A percentile compares a stretch with the other conserved stretches of the same genome.
Evolutionary conservation across 495 filamentous ascomycete genomes (phyloP).

Genomic region (Xeromyces bisporus): DNA sequence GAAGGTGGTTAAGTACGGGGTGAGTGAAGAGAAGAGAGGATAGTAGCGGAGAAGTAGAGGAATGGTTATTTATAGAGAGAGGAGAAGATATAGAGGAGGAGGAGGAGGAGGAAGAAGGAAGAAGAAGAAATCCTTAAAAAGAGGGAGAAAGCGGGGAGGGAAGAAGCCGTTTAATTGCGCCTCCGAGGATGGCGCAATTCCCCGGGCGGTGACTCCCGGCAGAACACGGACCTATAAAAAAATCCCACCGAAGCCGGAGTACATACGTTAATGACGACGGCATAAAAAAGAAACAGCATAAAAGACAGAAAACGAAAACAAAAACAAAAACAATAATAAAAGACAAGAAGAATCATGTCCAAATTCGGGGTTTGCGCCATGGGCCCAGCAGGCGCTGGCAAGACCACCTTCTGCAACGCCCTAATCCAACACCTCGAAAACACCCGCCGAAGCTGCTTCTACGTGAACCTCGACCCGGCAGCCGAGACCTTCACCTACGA

Average conservation of each 20-base stretch:
- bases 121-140: conserved; percentile 9
- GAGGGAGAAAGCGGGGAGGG: conserved; percentile 9
- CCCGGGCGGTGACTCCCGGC: neutral
- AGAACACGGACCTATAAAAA: neutral
- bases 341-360: conserved; percentile 65
- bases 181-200: conserved; percentile 1
- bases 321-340: too few species aligned
- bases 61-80: conserved; percentile 7
- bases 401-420: conserved; percentile 89
- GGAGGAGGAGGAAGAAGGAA: conserved; percentile 12
- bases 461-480: conserved; percentile 95
- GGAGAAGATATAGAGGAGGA: conserved; percentile 5
- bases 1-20: conserved; percentile 4
- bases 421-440: conserved; percentile 82
- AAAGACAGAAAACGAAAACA: too few species aligned
- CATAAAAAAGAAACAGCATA: too few species aligned
- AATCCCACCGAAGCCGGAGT: neutral
- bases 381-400: conserved; percentile 79
- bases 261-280: too few species aligned
- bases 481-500: conserved; percentile 83
- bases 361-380: conserved; percentile 91
- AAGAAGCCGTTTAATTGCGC: conserved; percentile 1
- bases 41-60: conserved; percentile 10
- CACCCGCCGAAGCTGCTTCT: conserved; percentile 80
- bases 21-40: conserved; percentile 6